These are phyloP conservation scores for Chlamydomonas sp. DNA, from an alignment of 139 green algal genomes.

Conservation along the genomic window DNA sequence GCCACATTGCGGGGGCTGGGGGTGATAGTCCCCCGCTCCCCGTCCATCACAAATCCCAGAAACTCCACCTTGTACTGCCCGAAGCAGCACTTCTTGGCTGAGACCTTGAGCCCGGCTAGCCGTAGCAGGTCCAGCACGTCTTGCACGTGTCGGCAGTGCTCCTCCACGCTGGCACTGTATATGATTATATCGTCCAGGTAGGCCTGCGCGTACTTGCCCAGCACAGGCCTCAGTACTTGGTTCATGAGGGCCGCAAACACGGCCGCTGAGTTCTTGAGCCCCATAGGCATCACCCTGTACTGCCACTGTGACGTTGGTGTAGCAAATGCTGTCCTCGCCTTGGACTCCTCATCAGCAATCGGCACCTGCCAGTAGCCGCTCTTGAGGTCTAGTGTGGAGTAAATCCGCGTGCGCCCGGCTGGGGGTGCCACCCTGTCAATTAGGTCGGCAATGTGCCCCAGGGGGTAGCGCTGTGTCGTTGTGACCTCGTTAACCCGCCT, in stretches of 20 bases:
- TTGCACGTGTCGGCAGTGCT: neutral
- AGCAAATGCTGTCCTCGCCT: neutral
- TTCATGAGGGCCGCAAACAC: neutral
- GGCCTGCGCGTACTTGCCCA: neutral
- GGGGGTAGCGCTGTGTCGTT: neutral
- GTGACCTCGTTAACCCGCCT: neutral
- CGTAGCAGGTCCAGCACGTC: neutral
- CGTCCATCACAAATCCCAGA: neutral
- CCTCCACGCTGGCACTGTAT: neutral
- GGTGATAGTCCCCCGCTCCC: neutral
- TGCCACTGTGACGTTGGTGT: neutral
- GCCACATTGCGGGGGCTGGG: neutral
- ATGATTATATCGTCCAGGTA: neutral
- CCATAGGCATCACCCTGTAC: conserved; percentile 1
- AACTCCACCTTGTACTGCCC: neutral
- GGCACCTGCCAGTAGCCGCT: neutral
- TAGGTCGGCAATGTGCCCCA: neutral
- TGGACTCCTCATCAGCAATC: neutral
- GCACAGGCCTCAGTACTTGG: neutral
- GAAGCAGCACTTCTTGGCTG: neutral
- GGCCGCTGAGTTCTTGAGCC: neutral
- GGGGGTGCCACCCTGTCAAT: neutral
- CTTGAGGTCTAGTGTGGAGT: neutral
- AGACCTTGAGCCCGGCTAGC: neutral
- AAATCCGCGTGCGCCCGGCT: neutral